A percentile compares a stretch with the other conserved stretches of the same genome.
phyloP scores from a whole-genome alignment of 257 asterid species.

The Hygrophila difformis region DNA sequence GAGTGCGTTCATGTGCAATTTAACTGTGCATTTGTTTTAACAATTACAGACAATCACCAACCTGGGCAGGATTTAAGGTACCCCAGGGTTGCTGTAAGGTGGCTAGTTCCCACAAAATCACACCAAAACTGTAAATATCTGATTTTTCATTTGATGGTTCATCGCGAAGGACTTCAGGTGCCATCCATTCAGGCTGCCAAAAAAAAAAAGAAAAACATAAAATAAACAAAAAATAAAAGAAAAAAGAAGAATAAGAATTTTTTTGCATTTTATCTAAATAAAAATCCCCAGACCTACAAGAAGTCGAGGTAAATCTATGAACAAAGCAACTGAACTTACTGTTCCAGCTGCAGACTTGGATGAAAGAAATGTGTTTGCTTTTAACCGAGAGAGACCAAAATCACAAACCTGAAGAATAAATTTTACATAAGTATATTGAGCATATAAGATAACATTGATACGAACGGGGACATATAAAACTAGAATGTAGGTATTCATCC shows the following conservation, averaged over 20 bases:
- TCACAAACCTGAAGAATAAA: conserved; percentile 71
- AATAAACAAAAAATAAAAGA: no score
- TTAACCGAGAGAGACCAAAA: conserved; percentile 95
- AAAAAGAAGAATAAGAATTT: no score
- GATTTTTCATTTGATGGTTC: conserved; percentile 94
- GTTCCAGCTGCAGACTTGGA: conserved; percentile 98
- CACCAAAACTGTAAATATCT: conserved; percentile 89
- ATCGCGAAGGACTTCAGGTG: conserved; percentile 92
- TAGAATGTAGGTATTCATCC: no score
- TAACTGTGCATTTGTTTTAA: no score
- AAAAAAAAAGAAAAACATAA: conserved; percentile 17
- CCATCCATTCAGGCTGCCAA: conserved; percentile 98
- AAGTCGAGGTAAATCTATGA: neutral
- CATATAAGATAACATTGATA: conserved; percentile 7
- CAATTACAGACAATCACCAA: conserved; percentile 21
- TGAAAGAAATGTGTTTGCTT: conserved; percentile 88
- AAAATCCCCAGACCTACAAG: neutral
- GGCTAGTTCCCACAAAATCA: conserved; percentile 86
- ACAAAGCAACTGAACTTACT: conserved; percentile 29
- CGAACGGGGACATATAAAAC: no score
- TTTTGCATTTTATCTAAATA: conserved; percentile 8
- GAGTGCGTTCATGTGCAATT: no score
- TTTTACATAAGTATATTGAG: neutral
- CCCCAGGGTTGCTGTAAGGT: conserved; percentile 92
- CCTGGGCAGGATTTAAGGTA: conserved; percentile 80